Conservation (phyloP, 2,329 filamentous ascomycete genomes). For the Alternaria angustiovoidea region DNA sequence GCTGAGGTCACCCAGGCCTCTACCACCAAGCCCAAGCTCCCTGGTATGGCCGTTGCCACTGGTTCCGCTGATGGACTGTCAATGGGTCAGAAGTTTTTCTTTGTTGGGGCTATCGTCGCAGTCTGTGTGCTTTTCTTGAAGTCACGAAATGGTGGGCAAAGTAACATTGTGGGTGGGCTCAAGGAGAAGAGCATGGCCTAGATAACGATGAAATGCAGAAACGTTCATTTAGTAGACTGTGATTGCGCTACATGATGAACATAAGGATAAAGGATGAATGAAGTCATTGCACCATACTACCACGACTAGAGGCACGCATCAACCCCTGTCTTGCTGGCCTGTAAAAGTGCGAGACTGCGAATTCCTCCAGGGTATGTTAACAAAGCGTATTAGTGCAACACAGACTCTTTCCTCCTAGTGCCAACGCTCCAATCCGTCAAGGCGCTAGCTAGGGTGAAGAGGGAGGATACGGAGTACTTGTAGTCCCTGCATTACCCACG, state of each 20-base stretch:
- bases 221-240: slow-evolving; percentile 6
- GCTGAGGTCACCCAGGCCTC: slow-evolving; percentile 31
- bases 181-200: slow-evolving; percentile 55
- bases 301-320: too few relatives aligned
- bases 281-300: too few relatives aligned
- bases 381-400: too few relatives aligned
- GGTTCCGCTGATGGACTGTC: slow-evolving; percentile 50
- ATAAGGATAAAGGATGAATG: background rate
- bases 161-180: slow-evolving; percentile 20
- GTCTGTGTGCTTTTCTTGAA: slow-evolving; percentile 53
- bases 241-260: background rate
- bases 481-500: slow-evolving; percentile 4
- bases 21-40: slow-evolving; percentile 25
- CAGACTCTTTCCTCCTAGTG: background rate
- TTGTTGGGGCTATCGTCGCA: slow-evolving; percentile 54
- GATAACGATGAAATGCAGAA: slow-evolving; percentile 22
- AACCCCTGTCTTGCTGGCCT: too few relatives aligned
- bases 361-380: too few relatives aligned
- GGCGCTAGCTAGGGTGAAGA: slow-evolving; percentile 1
- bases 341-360: too few relatives aligned
- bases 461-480: background rate
- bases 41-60: slow-evolving; percentile 26
- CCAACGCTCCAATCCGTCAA: background rate
- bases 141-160: slow-evolving; percentile 39
- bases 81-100: slow-evolving; percentile 55